A percentile compares a stretch with the other conserved stretches of the same genome.
Evolutionary conservation across 306 rosid genomes (phyloP).

Genomic region (Sechiopsis laciniata): DNA sequence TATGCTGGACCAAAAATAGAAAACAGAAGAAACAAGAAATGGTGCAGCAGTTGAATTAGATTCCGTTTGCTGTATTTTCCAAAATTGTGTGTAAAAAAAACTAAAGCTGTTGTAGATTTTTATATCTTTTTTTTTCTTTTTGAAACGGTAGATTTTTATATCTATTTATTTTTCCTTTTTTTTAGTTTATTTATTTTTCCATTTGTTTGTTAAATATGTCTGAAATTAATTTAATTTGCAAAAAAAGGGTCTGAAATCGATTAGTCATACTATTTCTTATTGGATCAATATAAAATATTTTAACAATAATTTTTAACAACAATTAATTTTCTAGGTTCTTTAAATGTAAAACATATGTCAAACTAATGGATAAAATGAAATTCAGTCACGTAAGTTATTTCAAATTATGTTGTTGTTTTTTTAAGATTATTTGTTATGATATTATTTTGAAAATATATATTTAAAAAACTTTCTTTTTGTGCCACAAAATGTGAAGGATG

Average conservation of each 20-base stretch:
- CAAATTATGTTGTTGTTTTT: not conserved
- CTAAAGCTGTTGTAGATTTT: not conserved
- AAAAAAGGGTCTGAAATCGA: too few species aligned
- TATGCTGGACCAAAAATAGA: not conserved
- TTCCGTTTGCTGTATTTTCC: constrained; percentile 19
- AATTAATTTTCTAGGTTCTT: not conserved
- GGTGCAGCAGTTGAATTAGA: not conserved
- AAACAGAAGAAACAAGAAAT: not conserved
- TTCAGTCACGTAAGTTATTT: not conserved
- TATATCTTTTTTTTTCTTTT: too few species aligned
- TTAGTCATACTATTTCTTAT: not conserved
- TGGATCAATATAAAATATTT: too few species aligned
- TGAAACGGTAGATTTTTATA: not conserved
- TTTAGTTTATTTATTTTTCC: not conserved
- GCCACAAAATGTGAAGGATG: too few species aligned
- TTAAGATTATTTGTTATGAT: too few species aligned
- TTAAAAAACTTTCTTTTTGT: too few species aligned
- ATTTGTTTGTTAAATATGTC: not conserved
- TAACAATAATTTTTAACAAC: too few species aligned
- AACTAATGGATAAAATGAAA: not conserved
- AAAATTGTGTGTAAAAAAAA: not conserved
- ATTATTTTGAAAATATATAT: not conserved
- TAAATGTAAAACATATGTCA: not conserved
- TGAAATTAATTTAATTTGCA: too few species aligned
- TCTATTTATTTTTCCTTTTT: too few species aligned